Base-by-base conservation (phyloP, 495 filamentous ascomycete genomes). In the Lasiosphaeria miniovina region DNA sequence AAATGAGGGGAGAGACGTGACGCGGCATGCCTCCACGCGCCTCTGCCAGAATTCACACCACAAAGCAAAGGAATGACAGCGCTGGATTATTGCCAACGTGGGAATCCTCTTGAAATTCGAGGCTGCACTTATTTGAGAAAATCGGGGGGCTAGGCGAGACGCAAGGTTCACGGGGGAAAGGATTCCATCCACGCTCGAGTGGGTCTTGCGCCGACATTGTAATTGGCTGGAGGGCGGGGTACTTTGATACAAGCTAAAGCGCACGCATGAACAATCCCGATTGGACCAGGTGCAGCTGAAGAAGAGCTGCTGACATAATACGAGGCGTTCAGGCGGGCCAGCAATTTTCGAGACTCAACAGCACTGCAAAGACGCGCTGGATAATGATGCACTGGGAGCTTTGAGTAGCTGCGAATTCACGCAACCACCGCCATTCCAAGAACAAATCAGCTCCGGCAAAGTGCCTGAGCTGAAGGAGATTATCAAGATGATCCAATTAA, bases 401-500 rank as follows among this genome's bases (percentile, higher is more conserved):
- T 61, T 57, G 36, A 31, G 45, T 49, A 52, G 33, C 57, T 17
- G 40, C 49, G 10, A 17, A 50, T 36, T 41, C 61, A 52, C 40
- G 17, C 15, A 56, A 24, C 45, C 40, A 6, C 15, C 49, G 4
- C 36, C 40, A 61, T 52, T 33, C 15, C 8, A n/a, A 46, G 36
- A 63, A 41, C 35, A 50, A 41, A 61, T 45, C 32, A 6, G 6
- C 15, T 31, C 11, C 54, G 58, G 59, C 56, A 50, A 49, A 40
- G 48, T 49, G 57, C 57, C 36, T 59, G 59, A 64, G 64, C 56
- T 63, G 54, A 60, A 54, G 68, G 74, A 65, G 65, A 46, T 5
- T 14, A 41, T 69, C 84, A 89, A 73, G 71, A 98, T 98, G 94
- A 96, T 98, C 74, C 94, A 98, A 83, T 81, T 98, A 80, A 98